phyloP scores from a whole-genome alignment of 73 alveolate genomes.

The Tetrahymena thermophila region DNA sequence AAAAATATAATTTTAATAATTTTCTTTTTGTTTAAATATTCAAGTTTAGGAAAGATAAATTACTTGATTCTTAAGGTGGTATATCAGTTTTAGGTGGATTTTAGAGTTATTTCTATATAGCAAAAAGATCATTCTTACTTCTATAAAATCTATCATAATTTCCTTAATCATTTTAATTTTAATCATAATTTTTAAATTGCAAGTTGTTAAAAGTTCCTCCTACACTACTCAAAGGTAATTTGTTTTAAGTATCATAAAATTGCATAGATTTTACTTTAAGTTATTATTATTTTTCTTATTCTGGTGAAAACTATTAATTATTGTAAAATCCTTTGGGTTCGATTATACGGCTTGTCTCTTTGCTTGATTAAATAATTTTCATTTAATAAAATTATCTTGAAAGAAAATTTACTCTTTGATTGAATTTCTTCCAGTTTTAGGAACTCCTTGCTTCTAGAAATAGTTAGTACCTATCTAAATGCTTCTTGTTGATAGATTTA shows the following conservation, averaged over 20 bases:
- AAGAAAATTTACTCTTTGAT: neutral
- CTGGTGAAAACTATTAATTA: neutral
- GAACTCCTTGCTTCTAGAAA: neutral
- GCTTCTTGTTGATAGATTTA: neutral
- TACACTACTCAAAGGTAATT: neutral
- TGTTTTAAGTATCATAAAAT: neutral
- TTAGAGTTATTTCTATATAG: neutral
- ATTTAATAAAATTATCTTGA: no score
- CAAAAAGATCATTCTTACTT: neutral
- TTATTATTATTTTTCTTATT: neutral
- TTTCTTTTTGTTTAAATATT: no score
- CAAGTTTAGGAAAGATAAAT: neutral
- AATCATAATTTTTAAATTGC: neutral
- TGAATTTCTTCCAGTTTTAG: neutral
- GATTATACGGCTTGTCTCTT: neutral
- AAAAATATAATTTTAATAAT: no score
- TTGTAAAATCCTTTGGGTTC: neutral
- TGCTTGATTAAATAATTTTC: neutral
- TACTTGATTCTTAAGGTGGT: neutral
- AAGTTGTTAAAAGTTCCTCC: neutral
- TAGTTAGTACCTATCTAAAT: neutral
- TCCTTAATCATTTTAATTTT: neutral
- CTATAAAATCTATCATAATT: neutral
- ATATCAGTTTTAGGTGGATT: neutral
- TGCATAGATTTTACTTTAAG: neutral